Conservation (phyloP, 2,329 filamentous ascomycete species). For the Escovopsis sp. region DNA sequence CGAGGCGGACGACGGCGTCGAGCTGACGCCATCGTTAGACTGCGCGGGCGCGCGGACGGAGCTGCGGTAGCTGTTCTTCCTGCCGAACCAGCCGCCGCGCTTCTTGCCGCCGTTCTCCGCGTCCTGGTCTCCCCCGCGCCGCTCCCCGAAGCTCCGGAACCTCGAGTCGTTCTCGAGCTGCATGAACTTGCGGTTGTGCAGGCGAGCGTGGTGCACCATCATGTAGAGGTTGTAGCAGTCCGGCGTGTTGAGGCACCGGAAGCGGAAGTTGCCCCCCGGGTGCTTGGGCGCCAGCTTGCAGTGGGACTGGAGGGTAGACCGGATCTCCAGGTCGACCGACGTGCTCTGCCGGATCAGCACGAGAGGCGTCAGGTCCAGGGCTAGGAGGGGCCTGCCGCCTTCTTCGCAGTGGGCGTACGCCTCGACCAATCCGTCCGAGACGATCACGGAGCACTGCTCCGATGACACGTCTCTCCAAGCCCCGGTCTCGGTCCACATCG, state of each 20-base stretch:
- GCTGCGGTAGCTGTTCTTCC: constrained; percentile 50
- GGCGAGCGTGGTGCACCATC: constrained; percentile 74
- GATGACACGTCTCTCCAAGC: constrained; percentile 43
- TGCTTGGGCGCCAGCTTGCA: constrained; percentile 51
- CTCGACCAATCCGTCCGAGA: constrained; percentile 45
- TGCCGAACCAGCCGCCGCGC: constrained; percentile 44
- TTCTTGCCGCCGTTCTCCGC: constrained; percentile 31
- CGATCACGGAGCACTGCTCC: constrained; percentile 38
- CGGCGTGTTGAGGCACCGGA: constrained; percentile 60
- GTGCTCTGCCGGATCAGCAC: constrained; percentile 85
- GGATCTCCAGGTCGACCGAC: constrained; percentile 83
- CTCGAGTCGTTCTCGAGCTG: constrained; percentile 50
- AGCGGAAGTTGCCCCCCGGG: constrained; percentile 67
- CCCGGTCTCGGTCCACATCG: constrained; percentile 47
- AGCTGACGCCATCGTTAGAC: constrained; percentile 62
- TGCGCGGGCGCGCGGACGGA: constrained; percentile 46
- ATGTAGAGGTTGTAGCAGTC: constrained; percentile 75
- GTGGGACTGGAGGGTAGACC: constrained; percentile 63
- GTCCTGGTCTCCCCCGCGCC: constrained; percentile 31
- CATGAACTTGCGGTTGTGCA: constrained; percentile 84
- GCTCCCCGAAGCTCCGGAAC: constrained; percentile 57
- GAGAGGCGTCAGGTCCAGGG: constrained; percentile 77
- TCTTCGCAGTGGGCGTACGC: constrained; percentile 24
- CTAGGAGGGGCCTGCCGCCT: constrained; percentile 37
- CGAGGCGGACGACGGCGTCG: constrained; percentile 43